A percentile compares a stretch with the other conserved stretches of the same genome.
phyloP scores from a whole-genome alignment of 208 protist species.

The Leishmania aethiopica region DNA sequence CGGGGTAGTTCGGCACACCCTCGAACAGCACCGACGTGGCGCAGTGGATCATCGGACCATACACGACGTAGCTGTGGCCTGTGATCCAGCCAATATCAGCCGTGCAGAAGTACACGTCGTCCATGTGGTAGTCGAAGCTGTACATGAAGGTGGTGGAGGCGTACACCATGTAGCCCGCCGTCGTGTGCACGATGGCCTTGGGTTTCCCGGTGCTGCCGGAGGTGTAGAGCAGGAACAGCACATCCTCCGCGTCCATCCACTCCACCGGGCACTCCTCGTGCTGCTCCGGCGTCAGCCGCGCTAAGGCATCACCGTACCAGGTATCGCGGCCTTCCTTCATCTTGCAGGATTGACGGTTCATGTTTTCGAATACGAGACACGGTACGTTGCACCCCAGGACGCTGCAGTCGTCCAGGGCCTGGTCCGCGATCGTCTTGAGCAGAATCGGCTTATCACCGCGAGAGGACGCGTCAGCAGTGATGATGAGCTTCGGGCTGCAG shows the following conservation, averaged over 20 bases:
- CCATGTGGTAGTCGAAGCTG: constrained; percentile 95
- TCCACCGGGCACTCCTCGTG: constrained; percentile 70
- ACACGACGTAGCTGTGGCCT: constrained; percentile 98
- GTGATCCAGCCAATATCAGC: constrained; percentile 96
- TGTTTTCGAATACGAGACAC: constrained; percentile 67
- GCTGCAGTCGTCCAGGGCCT: constrained; percentile 60
- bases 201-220: constrained; percentile 97
- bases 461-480: constrained; percentile 80
- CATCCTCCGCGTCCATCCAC: constrained; percentile 95
- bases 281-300: constrained; percentile 35
- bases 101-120: constrained; percentile 96
- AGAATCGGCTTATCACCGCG: constrained; percentile 89
- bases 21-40: constrained; percentile 97
- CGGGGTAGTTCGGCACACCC: constrained; percentile 93
- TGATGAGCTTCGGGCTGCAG: constrained; percentile 59
- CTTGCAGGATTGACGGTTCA: constrained; percentile 42
- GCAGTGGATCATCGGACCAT: constrained; percentile 97
- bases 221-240: constrained; percentile 98
- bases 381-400: constrained; percentile 21
- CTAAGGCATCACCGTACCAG: constrained; percentile 68
- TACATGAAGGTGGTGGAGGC: constrained; percentile 92
- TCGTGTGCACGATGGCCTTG: constrained; percentile 96
- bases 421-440: constrained; percentile 91
- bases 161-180: constrained; percentile 95
- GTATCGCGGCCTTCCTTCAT: constrained; percentile 70